Evolutionary conservation across 2,329 filamentous ascomycete species (phyloP), one percentile per base, ranked within the genome.

Genomic region (Capronia epimyces): DNA sequence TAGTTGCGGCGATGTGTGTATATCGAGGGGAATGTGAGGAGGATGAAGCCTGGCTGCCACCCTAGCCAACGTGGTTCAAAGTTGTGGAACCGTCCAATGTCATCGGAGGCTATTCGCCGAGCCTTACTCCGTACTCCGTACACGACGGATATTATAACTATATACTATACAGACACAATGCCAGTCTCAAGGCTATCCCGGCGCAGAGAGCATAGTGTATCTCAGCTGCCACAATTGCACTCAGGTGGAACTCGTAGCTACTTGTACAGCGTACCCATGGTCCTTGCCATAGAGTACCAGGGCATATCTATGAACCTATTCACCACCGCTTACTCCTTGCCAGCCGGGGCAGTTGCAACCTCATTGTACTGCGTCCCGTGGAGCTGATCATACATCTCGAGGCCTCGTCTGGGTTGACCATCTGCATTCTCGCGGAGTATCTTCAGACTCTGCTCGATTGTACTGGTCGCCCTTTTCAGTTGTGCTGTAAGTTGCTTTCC

Each of bases 401-500:
- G 25, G 20, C 46, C 47, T 44, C 56, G 47, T 45, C 56, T 48
- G 76, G 80, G 25, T 29, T 43, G 49, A 18, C 54, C 50, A 20
- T 40, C 42, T 16, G 50, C 55, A 10, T 45, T 36, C 15, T 56
- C 46, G 10, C 50, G 45, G 7, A 56, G 32, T 46, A 66, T 64
- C 43, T 76, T 74, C 41, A 82, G 72, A 39, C 81, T 75, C 62
- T 72, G 75, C 29, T 74, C 76, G 16, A 87, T 71, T 55, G 79
- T 59, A 15, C 58, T 53, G 24, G 64, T 51, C 5, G 60, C 55
- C 6, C 49, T 51, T 51, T 61, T 60, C 46, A 71, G 52, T 10
- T 50, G 45, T 9, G 55, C 42, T 5, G 55, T 46, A 41, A 71
- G 46, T 3, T 54, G 20, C 32, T 48, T 57, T 57, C 42, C 68